Conservation (phyloP, 768 basidiomycete genomes). For the Ramaria sp. region DNA sequence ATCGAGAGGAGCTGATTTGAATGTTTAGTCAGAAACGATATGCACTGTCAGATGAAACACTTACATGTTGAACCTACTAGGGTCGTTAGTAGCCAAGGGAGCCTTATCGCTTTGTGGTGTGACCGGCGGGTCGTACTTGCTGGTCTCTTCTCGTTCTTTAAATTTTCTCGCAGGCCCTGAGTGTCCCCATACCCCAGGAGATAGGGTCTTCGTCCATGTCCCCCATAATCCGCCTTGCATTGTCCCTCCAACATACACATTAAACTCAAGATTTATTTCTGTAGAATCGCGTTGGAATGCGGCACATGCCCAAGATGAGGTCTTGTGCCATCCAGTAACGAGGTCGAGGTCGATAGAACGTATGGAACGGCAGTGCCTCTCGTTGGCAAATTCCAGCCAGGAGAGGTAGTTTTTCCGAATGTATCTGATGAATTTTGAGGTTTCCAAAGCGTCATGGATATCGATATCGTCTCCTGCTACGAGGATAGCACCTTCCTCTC, state of each 20-base stretch:
- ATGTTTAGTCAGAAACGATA: no score
- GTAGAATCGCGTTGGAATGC: background rate
- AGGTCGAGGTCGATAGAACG: background rate
- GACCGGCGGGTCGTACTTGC: no score
- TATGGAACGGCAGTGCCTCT: background rate
- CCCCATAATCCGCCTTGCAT: background rate
- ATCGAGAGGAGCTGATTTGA: no score
- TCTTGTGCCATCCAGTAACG: background rate
- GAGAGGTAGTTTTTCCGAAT: background rate
- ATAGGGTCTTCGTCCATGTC: background rate
- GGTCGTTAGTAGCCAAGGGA: no score
- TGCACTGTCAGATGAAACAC: no score
- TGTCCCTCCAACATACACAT: background rate
- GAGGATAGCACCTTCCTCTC: background rate
- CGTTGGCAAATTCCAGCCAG: background rate
- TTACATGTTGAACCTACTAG: no score
- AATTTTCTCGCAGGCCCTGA: background rate
- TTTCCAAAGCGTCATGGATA: background rate
- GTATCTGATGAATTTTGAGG: background rate
- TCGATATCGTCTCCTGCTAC: background rate
- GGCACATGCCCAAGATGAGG: background rate
- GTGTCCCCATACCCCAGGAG: background rate
- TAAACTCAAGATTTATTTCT: background rate
- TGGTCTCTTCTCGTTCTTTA: background rate
- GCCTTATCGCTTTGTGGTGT: background rate